Conservation (phyloP, 495 filamentous ascomycete genomes). For the Cenococcum geophilum region DNA sequence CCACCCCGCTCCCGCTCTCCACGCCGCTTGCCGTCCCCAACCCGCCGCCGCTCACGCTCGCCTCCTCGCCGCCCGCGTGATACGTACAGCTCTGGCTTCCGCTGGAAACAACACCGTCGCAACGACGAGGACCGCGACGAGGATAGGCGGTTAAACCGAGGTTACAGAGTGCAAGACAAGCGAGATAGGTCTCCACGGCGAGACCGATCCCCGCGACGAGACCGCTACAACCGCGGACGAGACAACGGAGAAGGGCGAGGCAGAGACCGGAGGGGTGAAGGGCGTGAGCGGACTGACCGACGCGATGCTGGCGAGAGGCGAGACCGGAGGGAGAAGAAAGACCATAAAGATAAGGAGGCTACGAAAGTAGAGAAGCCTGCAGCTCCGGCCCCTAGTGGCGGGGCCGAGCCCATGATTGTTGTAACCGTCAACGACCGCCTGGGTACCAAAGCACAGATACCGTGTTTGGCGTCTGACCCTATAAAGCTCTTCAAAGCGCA, state of each 20-base stretch:
- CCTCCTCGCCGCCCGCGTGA: slow-evolving; percentile 14
- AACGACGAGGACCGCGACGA: slow-evolving; percentile 3
- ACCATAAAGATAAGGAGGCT: not conserved
- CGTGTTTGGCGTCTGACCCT: slow-evolving; percentile 72
- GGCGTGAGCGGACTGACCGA: slow-evolving; percentile 1
- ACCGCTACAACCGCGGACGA: not conserved
- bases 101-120: slow-evolving; percentile 22
- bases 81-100: slow-evolving; percentile 23
- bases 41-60: slow-evolving; percentile 13
- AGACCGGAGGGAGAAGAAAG: slow-evolving; percentile 1
- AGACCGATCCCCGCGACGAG: slow-evolving; percentile 11
- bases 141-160: slow-evolving; percentile 4
- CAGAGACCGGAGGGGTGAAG: not conserved
- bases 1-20: not conserved
- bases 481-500: slow-evolving; percentile 84
- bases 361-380: not conserved
- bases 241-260: not conserved
- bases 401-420: slow-evolving; percentile 75
- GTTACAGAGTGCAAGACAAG: slow-evolving; percentile 12
- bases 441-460: slow-evolving; percentile 84
- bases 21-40: slow-evolving; percentile 10
- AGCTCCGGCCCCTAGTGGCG: slow-evolving; percentile 29
- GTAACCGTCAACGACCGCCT: slow-evolving; percentile 89
- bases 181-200: slow-evolving; percentile 1
- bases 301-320: slow-evolving; percentile 4